These are phyloP conservation scores for Arthrobotrys entomopaga DNA, from an alignment of 2,329 filamentous ascomycete genomes.

Conservation along the genomic window DNA sequence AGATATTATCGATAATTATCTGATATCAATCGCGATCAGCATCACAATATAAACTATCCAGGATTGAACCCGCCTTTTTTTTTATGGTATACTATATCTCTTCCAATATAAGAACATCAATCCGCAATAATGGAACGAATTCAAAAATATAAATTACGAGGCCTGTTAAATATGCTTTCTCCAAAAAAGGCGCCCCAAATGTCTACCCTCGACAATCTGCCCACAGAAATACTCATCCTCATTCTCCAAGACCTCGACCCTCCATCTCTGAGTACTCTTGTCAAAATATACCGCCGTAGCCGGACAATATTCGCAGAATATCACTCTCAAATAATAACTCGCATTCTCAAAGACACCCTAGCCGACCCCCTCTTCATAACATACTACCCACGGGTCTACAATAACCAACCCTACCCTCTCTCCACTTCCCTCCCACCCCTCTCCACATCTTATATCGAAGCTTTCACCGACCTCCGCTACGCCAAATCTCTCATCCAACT, in stretches of 20 bases:
- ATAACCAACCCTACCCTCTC: slow-evolving; percentile 5
- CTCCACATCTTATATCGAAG: slow-evolving; percentile 8
- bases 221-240: slow-evolving; percentile 28
- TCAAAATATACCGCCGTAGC: slow-evolving; percentile 34
- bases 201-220: slow-evolving; percentile 29
- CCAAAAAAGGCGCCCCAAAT: slow-evolving; percentile 9
- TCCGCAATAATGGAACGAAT: too few relatives aligned
- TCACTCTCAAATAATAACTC: slow-evolving; percentile 32
- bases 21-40: too few relatives aligned
- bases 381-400: slow-evolving; percentile 20
- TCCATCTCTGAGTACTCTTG: not conserved
- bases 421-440: slow-evolving; percentile 6
- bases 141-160: too few relatives aligned
- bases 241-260: slow-evolving; percentile 32
- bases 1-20: too few relatives aligned
- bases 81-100: too few relatives aligned
- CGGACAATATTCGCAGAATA: slow-evolving; percentile 29
- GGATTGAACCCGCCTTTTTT: too few relatives aligned
- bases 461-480: slow-evolving; percentile 24
- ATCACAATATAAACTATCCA: too few relatives aligned
- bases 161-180: too few relatives aligned
- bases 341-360: slow-evolving; percentile 15
- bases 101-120: too few relatives aligned
- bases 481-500: slow-evolving; percentile 17
- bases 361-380: slow-evolving; percentile 10